Percentiles rank a stretch among this genome's conserved stretches.
These are phyloP conservation scores for Arbutus unedo DNA, from an alignment of 148 eudicot genomes.

Conservation along the genomic window DNA sequence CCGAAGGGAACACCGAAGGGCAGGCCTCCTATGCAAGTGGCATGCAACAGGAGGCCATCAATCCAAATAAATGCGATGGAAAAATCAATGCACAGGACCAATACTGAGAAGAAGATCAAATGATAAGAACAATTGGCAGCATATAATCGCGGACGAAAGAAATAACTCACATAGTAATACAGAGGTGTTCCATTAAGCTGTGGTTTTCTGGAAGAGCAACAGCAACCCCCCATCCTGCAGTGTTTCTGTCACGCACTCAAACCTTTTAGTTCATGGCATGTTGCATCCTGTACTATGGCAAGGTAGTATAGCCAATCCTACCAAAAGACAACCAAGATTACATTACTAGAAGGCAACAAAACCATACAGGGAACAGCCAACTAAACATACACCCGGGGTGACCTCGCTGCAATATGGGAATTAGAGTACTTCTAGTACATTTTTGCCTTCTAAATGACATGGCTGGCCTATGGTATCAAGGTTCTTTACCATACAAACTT, in stretches of 20 bases:
- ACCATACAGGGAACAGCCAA: background rate
- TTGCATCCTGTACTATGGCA: background rate
- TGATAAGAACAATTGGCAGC: background rate
- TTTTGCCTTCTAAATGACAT: background rate
- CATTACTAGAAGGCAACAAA: no score
- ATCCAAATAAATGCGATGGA: background rate
- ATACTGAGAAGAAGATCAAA: conserved; percentile 7
- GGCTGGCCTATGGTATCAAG: background rate
- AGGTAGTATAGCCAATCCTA: background rate
- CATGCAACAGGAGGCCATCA: background rate
- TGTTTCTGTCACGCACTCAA: conserved; percentile 14
- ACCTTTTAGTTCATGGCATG: background rate
- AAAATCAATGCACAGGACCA: background rate
- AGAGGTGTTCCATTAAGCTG: conserved; percentile 78
- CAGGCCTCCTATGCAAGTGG: background rate
- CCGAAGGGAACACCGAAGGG: background rate
- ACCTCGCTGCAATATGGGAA: background rate
- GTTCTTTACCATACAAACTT: background rate
- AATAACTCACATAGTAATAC: conserved; percentile 73
- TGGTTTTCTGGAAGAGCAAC: conserved; percentile 68
- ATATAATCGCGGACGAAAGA: conserved; percentile 1
- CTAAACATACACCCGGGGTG: background rate
- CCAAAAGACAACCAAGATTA: background rate
- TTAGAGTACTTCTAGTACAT: background rate
- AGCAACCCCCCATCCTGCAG: conserved; percentile 71